Evolutionary conservation across 805 yeast species (phyloP).

Genomic region (Kodamaea kaohsiungensis): DNA sequence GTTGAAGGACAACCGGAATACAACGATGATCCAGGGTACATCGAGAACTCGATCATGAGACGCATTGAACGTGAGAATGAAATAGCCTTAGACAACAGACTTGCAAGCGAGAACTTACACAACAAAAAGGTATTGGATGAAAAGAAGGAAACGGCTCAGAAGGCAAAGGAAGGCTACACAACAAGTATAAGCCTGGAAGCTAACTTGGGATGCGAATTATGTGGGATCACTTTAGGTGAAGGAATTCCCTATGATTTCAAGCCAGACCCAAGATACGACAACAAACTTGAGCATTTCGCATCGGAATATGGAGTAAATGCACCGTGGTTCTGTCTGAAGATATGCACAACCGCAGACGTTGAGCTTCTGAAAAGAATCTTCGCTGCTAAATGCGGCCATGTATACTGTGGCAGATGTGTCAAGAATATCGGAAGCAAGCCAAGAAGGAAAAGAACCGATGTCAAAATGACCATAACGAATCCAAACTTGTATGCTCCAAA

Average conservation of each 20-base stretch:
- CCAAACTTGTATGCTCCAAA: constrained; percentile 53
- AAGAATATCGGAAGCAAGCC: constrained; percentile 56
- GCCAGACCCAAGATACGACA: constrained; percentile 34
- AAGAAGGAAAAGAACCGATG: constrained; percentile 21
- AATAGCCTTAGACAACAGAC: constrained; percentile 31
- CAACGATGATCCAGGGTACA: constrained; percentile 10
- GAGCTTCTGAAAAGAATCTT: constrained; percentile 68
- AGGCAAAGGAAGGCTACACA: constrained; percentile 30
- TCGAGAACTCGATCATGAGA: constrained; percentile 36
- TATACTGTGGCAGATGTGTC: constrained; percentile 84
- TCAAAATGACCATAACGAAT: constrained; percentile 27
- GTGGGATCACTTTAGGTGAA: constrained; percentile 71
- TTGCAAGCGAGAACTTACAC: constrained; percentile 30
- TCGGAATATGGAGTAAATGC: constrained; percentile 44
- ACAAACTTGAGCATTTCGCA: constrained; percentile 25
- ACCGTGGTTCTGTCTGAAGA: constrained; percentile 61
- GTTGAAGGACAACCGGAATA: constrained; percentile 3
- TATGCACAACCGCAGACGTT: constrained; percentile 54
- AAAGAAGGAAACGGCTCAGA: constrained; percentile 26
- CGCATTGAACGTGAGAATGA: constrained; percentile 44
- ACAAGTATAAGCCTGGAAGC: constrained; percentile 24
- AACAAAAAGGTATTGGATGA: constrained; percentile 31
- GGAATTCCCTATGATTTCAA: constrained; percentile 62
- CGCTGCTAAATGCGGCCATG: constrained; percentile 75
- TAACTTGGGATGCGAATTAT: constrained; percentile 51